Conservation (phyloP, 148 eudicot species). For the Camellia japonica region DNA sequence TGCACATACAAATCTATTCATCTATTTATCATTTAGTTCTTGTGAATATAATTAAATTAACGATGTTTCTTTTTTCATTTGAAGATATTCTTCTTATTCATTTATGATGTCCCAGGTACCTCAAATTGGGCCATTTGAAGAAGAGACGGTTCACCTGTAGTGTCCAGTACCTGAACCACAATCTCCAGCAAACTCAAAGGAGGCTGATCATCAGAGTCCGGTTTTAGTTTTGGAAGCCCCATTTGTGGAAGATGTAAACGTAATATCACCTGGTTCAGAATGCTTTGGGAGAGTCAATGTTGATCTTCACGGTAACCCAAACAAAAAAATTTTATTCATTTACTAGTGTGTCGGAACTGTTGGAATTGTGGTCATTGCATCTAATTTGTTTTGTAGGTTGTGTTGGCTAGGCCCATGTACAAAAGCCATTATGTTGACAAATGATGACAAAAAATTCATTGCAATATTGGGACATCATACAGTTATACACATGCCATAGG, state of each 20-base stretch:
- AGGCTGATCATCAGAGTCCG: conserved; percentile 79
- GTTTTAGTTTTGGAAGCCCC: conserved; percentile 71
- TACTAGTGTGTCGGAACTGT: background rate
- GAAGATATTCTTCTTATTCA: background rate
- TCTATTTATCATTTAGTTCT: background rate
- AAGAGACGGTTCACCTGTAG: conserved; percentile 31
- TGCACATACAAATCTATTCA: background rate
- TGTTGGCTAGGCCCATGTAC: background rate
- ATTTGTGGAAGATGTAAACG: conserved; percentile 45
- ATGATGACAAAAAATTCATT: background rate
- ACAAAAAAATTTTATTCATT: background rate
- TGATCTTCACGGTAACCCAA: conserved; percentile 14
- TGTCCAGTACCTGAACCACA: conserved; percentile 48
- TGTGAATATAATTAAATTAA: conserved; percentile 1
- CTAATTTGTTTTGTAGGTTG: background rate
- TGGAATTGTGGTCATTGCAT: background rate
- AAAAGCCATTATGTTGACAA: background rate
- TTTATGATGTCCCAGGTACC: conserved; percentile 38
- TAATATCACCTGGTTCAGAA: conserved; percentile 65
- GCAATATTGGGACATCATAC: background rate
- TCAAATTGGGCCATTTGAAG: conserved; percentile 25
- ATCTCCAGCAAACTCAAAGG: conserved; percentile 63
- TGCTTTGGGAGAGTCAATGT: conserved; percentile 79
- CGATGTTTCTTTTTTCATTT: conserved; percentile 10
- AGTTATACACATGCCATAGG: background rate